Evolutionary conservation across 2,329 filamentous ascomycete genomes (phyloP), one percentile per base, ranked within the genome.

Genomic region (Phoma sp.): DNA sequence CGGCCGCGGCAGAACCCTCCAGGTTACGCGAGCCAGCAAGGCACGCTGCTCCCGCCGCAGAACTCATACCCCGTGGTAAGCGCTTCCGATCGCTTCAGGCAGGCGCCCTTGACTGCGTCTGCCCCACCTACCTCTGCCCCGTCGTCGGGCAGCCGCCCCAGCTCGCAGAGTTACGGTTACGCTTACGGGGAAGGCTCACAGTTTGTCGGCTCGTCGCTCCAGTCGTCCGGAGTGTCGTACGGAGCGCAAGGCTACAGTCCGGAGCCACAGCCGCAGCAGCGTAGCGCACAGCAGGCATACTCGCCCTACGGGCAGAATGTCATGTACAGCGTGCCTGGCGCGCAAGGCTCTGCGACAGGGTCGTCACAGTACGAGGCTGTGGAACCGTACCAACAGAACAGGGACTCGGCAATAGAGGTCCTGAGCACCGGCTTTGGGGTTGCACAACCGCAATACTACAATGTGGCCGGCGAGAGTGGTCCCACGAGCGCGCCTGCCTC

Each of bases 311-410:
- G 86, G 48, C 78, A 84, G 50, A 84, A 85, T 60, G 86, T 93
- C 79, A 88, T 95, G 83, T 96, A 96, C 80, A 88, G 87, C 78
- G 88, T 93, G 68, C 69, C 72, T 57, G 66, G 68, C 56, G 60
- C 66, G 56, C 72, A 72, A 62, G 64, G 67, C 55, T 54, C 68
- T 49, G 66, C 70, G 56, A 59, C 74, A 80, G 79, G 77, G 74
- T 85, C 79, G 81, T 88, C 77, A 57, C 76, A 81, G 65, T 96
- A 96, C 79, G 89, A 93, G 75, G 79, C 86, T 70, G 85, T 87
- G 72, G 83, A 87, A 77, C 88, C 88, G 71, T 96, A 91, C 79
- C 83, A 87, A 79, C 89, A 91, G 71, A 84, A 88, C 57, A 69
- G 70, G 58, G 69, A 72, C 77, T 86, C 89, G 81, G 85, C 84